Percentiles rank a stretch among this genome's conserved stretches.
Conservation (phyloP, 2,329 filamentous ascomycete species). For the Didymella glomerata region DNA sequence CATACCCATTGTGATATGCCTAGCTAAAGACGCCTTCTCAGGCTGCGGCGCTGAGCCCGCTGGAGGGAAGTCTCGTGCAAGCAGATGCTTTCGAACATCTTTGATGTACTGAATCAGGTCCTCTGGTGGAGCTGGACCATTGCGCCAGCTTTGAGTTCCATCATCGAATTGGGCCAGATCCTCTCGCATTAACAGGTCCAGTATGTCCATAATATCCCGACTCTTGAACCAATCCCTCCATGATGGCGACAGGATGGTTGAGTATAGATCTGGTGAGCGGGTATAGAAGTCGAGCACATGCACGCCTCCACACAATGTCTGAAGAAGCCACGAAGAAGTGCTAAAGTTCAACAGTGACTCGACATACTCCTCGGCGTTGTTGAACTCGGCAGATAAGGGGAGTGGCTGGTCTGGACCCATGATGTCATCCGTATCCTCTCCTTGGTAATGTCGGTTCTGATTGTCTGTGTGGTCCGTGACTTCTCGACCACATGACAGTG, state of each 20-base stretch:
- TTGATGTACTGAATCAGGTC: constrained; percentile 76
- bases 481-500: constrained; percentile 21
- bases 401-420: constrained; percentile 64
- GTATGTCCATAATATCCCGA: constrained; percentile 75
- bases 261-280: constrained; percentile 81
- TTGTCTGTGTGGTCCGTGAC: constrained; percentile 17
- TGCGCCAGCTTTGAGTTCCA: constrained; percentile 51
- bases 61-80: constrained; percentile 67
- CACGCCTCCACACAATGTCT: constrained; percentile 93
- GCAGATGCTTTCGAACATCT: constrained; percentile 72
- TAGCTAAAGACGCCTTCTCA: constrained; percentile 68
- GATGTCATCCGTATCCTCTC: constrained; percentile 26
- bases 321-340: constrained; percentile 76
- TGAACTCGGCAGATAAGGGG: constrained; percentile 75
- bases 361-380: constrained; percentile 77
- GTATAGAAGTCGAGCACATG: constrained; percentile 98
- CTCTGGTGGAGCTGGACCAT: constrained; percentile 55
- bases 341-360: constrained; percentile 79
- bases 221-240: constrained; percentile 82
- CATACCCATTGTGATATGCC: constrained; percentile 86
- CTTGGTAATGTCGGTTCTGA: neutral
- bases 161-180: constrained; percentile 63
- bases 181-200: constrained; percentile 83
- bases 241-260: constrained; percentile 75
- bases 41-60: constrained; percentile 31